Percentiles rank a stretch among this genome's conserved stretches.
Conservation (phyloP, 2,329 filamentous ascomycete species). For the Epichloe gansuensis region DNA sequence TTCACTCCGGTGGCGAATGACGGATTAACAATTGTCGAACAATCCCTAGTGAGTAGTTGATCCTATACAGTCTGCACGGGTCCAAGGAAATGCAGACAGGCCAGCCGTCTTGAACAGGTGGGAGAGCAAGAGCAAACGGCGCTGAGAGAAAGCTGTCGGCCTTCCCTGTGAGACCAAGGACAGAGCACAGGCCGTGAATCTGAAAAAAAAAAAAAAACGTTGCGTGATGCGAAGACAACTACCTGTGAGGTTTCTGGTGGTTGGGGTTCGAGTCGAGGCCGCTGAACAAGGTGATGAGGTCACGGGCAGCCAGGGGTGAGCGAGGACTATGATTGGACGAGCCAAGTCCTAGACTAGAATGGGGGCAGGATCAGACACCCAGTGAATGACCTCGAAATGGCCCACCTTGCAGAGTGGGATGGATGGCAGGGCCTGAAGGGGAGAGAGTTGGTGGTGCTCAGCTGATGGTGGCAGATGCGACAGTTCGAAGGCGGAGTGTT, state of each 20-base stretch:
- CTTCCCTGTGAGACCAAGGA: not conserved
- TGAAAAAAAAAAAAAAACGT: not conserved
- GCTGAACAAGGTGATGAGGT: slow-evolving; percentile 13
- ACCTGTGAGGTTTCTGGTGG: not conserved
- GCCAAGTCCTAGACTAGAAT: not conserved
- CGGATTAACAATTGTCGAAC: not conserved
- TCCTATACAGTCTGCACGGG: not conserved
- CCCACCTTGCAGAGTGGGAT: slow-evolving; percentile 1
- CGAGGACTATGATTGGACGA: slow-evolving; percentile 11
- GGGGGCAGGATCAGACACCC: slow-evolving; percentile 6
- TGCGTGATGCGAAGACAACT: slow-evolving; percentile 3
- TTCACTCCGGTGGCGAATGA: not conserved
- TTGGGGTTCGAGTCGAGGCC: slow-evolving; percentile 5
- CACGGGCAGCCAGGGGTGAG: slow-evolving; percentile 12
- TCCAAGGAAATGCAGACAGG: not conserved
- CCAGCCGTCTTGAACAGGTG: not conserved
- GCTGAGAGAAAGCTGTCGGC: not conserved
- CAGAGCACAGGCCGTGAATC: not conserved
- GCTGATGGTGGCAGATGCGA: slow-evolving; percentile 3
- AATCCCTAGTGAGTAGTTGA: not conserved
- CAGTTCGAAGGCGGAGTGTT: not conserved
- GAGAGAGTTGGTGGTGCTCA: not conserved
- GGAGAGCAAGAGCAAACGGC: not conserved
- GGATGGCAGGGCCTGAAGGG: not conserved
- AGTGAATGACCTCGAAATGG: slow-evolving; percentile 1